Evolutionary conservation across 805 yeast species (phyloP).

Genomic region (Candida coleopterorum): DNA sequence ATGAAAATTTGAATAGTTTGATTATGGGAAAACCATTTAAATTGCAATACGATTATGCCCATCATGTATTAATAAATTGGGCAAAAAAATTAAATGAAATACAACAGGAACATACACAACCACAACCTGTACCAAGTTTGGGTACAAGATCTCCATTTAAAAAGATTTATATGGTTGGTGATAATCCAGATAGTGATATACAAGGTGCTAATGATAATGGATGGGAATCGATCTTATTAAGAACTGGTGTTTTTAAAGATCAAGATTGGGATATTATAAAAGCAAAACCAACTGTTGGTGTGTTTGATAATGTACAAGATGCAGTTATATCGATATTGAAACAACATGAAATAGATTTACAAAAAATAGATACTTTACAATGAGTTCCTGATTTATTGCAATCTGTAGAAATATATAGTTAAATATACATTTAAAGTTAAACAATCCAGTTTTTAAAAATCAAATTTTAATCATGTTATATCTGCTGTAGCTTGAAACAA

Average conservation of each 20-base stretch:
- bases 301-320: constrained; percentile 43
- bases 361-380: no score
- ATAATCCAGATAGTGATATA: constrained; percentile 91
- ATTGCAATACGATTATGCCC: constrained; percentile 80
- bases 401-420: no score
- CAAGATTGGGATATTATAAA: constrained; percentile 38
- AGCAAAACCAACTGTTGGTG: constrained; percentile 47
- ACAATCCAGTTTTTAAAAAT: no score
- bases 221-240: constrained; percentile 81
- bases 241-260: constrained; percentile 82
- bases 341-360: constrained; percentile 1
- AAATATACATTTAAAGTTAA: no score
- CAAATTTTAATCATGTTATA: no score
- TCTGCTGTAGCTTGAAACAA: no score
- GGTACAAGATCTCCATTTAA: constrained; percentile 38
- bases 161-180: constrained; percentile 92
- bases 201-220: constrained; percentile 83
- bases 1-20: constrained; percentile 41
- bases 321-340: constrained; percentile 26
- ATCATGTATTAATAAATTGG: constrained; percentile 61
- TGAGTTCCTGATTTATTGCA: no score
- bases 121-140: no score
- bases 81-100: constrained; percentile 29
- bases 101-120: no score
- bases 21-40: constrained; percentile 80